Evolutionary conservation across 73 alveolate species (phyloP).

Genomic region (Paramecium biaurelia): DNA sequence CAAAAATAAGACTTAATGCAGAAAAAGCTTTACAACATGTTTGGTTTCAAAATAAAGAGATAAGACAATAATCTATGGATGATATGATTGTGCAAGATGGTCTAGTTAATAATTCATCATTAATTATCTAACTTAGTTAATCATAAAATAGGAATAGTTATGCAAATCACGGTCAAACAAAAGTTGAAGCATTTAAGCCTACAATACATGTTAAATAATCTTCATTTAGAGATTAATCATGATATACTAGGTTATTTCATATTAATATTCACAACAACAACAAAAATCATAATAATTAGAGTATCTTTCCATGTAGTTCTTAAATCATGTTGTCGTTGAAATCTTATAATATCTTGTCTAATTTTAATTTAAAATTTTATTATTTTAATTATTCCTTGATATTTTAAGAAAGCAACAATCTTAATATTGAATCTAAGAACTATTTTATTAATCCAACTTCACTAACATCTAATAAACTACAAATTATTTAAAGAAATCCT

Average conservation of each 20-base stretch:
- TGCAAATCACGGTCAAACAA: neutral
- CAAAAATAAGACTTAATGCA: constrained; percentile 34
- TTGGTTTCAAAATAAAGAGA: neutral
- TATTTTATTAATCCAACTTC: neutral
- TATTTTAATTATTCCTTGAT: neutral
- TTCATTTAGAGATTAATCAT: constrained; percentile 26
- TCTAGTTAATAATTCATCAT: constrained; percentile 6
- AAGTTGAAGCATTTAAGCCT: constrained; percentile 32
- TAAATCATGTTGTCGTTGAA: neutral
- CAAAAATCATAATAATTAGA: neutral
- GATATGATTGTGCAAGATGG: constrained; percentile 52
- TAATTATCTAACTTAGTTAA: constrained; percentile 8
- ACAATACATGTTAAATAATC: constrained; percentile 32
- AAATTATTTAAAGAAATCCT: neutral
- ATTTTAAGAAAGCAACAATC: neutral
- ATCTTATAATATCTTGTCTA: neutral
- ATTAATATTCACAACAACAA: neutral
- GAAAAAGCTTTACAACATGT: neutral
- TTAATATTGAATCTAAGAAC: neutral
- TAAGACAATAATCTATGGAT: neutral
- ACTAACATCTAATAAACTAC: neutral
- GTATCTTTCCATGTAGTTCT: neutral
- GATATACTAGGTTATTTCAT: neutral
- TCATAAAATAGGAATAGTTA: neutral
- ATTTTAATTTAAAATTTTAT: neutral